Base-by-base conservation (phyloP, 306 rosid genomes). In the Cucurbita argyrosperma region DNA sequence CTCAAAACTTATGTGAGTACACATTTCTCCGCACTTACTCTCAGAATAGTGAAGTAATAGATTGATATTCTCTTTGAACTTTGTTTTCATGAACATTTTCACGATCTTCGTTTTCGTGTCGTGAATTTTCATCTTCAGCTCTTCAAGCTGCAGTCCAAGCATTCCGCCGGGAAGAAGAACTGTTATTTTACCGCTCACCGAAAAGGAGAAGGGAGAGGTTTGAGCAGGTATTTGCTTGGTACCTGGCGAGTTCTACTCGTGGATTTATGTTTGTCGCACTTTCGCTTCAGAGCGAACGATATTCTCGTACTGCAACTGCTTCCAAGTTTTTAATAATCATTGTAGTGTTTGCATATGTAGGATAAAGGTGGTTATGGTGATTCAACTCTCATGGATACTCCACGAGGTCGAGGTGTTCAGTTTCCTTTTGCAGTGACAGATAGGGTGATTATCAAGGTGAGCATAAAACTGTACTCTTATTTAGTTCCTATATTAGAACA, bases 91-190 rank as follows among this genome's bases (percentile, higher is more conserved):
- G 15, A 49, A 26, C 43, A 8, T 70, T 11, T 11, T 37, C 16
- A 3, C 50, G 58, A 67, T 50, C 15, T 23, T 69, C 13, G 16
- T 61, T 61, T 64, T 69, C 65, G 8, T 49, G 50, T 65, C 57
- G 52, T 72, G 64, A 65, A 76, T 76, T 70, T 70, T 30, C 16
- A 68, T 70, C 78, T 79, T 80, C 85, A 95, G 99, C 97, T 72
- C 96, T 95, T 82, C 90, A 82, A 85, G 85, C 84, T 83, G 99
- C 97, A 57, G 96, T 95, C 72, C 96, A 84, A 80, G 99, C 99
- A 75, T 95, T 85, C 75, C 88, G 85, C 5, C 90, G 91, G 68
- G 99, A 95, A 85, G 97, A 89, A 79, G 97, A 91, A 69, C 76
- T 92, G 35, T 88, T 84, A 74, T 87, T 87, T 77, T 82, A 84